Conservation (phyloP, 2,329 filamentous ascomycete genomes). For the Orbilia javanica region DNA sequence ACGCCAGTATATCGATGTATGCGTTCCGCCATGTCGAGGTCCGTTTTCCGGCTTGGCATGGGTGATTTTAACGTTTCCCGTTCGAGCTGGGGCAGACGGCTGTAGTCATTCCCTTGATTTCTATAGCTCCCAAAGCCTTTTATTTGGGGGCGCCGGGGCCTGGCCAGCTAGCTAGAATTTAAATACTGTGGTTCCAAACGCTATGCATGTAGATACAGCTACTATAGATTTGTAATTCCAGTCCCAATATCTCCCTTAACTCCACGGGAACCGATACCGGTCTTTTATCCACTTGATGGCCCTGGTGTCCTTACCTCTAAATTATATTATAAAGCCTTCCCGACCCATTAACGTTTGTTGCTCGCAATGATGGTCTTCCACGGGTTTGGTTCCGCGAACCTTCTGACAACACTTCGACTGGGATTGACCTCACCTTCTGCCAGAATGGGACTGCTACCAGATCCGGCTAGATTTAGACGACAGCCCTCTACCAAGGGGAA, state of each 20-base stretch:
- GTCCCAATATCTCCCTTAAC: background rate
- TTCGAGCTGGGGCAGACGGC: background rate
- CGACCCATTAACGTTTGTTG: background rate
- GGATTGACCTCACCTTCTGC: background rate
- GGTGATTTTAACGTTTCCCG: background rate
- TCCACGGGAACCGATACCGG: background rate
- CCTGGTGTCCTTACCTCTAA: background rate
- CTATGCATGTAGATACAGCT: background rate
- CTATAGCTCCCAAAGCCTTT: too few relatives aligned
- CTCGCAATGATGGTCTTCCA: background rate
- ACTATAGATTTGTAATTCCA: background rate
- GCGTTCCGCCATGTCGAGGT: background rate
- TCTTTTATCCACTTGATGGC: background rate
- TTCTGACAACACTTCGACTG: slow-evolving; percentile 40
- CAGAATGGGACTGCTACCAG: slow-evolving; percentile 40
- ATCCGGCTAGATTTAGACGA: slow-evolving; percentile 27
- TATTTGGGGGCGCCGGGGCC: too few relatives aligned
- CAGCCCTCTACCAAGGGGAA: background rate
- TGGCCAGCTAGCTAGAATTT: too few relatives aligned
- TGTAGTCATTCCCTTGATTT: background rate
- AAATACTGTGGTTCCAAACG: background rate
- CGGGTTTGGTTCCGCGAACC: slow-evolving; percentile 3
- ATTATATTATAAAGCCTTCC: background rate
- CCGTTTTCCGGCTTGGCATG: slow-evolving; percentile 2
- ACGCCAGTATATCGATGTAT: background rate